phyloP scores from a whole-genome alignment of 228 moss, liverwort and hornwort genomes.

The Sphagnum fallax region DNA sequence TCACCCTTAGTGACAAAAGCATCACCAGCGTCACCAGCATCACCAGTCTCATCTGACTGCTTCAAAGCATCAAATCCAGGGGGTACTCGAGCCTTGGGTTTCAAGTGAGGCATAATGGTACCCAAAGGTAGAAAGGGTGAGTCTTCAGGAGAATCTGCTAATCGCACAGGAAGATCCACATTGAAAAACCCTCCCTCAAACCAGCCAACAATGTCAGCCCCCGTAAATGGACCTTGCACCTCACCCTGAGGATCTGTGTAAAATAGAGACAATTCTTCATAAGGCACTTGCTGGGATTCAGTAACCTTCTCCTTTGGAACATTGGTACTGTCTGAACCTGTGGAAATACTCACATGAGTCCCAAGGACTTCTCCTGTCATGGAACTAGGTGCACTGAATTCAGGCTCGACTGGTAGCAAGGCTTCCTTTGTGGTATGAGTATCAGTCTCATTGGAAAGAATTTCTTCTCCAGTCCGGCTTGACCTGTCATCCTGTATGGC shows the following conservation, averaged over 20 bases:
- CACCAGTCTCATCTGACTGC: constrained; percentile 55
- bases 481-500: constrained; percentile 13
- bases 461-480: constrained; percentile 12
- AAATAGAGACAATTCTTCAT: constrained; percentile 69
- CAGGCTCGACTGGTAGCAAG: background rate
- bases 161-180: constrained; percentile 79
- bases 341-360: constrained; percentile 5
- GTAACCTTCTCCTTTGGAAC: constrained; percentile 8
- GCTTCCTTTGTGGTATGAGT: constrained; percentile 9
- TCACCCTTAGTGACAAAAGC: constrained; percentile 38
- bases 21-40: constrained; percentile 13
- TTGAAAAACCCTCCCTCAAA: constrained; percentile 97
- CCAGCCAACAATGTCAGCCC: constrained; percentile 91
- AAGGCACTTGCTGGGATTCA: constrained; percentile 30
- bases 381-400: constrained; percentile 3
- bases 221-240: constrained; percentile 82
- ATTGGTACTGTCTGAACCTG: constrained; percentile 10
- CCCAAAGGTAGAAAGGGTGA: constrained; percentile 66
- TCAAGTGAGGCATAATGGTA: constrained; percentile 92
- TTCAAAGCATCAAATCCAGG: constrained; percentile 87
- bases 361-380: constrained; percentile 13
- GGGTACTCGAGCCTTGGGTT: constrained; percentile 84
- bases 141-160: constrained; percentile 63
- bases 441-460: constrained; percentile 3
- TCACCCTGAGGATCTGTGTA: constrained; percentile 96